A percentile compares a stretch with the other conserved stretches of the same genome.
phyloP scores from a whole-genome alignment of 2,329 filamentous ascomycete genomes.

The Verticillium tricorpus region DNA sequence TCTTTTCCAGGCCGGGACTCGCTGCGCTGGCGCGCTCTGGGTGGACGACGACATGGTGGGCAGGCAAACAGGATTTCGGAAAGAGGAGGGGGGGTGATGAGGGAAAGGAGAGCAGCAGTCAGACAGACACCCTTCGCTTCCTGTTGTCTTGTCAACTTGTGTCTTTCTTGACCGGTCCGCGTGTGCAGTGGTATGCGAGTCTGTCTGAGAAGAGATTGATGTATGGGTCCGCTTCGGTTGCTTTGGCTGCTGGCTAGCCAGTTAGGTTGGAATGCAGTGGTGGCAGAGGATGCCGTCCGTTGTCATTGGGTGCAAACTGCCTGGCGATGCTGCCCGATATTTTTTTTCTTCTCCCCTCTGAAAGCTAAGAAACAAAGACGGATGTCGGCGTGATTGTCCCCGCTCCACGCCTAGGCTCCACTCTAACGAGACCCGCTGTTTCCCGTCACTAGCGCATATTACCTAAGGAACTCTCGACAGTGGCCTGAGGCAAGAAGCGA shows the following conservation, averaged over 20 bases:
- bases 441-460: not conserved
- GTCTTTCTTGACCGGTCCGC: not conserved
- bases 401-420: not conserved
- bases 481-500: not conserved
- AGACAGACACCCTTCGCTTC: conserved; percentile 13
- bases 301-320: conserved; percentile 9
- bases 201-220: conserved; percentile 5
- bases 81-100: not conserved
- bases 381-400: not conserved
- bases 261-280: conserved; percentile 10
- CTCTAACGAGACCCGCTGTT: not conserved
- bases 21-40: conserved; percentile 35
- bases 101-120: not conserved
- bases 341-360: conserved; percentile 2
- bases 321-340: conserved; percentile 9
- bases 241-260: conserved; percentile 8
- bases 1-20: conserved; percentile 56
- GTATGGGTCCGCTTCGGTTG: conserved; percentile 1
- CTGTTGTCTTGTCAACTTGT: not conserved
- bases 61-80: conserved; percentile 13
- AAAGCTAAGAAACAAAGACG: not conserved
- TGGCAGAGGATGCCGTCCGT: conserved; percentile 7
- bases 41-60: conserved; percentile 38
- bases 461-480: not conserved
- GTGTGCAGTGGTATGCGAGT: conserved; percentile 5